Base-by-base conservation (phyloP, 495 filamentous ascomycete genomes). In the Penicillium maclennaniae region DNA sequence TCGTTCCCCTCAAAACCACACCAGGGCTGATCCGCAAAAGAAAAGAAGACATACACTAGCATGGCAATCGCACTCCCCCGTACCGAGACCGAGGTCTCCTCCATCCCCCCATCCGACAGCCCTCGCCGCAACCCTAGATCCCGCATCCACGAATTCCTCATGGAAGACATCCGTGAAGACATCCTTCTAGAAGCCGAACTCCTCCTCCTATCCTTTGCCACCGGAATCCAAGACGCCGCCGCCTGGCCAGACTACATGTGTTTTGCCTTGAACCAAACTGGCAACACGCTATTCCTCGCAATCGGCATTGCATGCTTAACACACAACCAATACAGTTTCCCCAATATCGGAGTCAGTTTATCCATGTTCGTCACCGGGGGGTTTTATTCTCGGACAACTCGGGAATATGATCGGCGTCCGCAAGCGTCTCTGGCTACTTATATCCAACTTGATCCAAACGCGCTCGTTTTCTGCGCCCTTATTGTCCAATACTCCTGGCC, bases 241-340 rank as follows among this genome's bases (percentile, higher is more conserved):
- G 74, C 80, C 49, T 86, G 79, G 59, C 80, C 80, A 21, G 82
- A 83, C 63, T 85, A 78, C 62, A 75, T 75, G 69, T 84, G 81
- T 56, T 85, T 86, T 59, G 79, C 82, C 28, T 84, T 80, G 28
- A 85, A 85, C 66, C 81, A 86, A 58, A 85, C 83, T 1, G 83
- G 83, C 56, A 86, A 85, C 68, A 81, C 81, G 14, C 75, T 86
- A 41, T 63, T 84, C 40, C 70, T 84, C 17, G 81, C 80, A 28
- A 67, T 82, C 42, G 72, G 51, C 37, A 56, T 79, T 26, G 77
- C 80, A 14, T 65, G 75, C 19, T 61, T 79, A 17, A 72, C 73
- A 46, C 71, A 70, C 40, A 51, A 64, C 12, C 52, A 52, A 12
- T 65, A 59, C 43, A 58, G 49, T 48, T 57, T 78, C 39, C 49